Evolutionary conservation across 139 green algal genomes (phyloP).

Genomic region (Pseudopediastrum boryanum): DNA sequence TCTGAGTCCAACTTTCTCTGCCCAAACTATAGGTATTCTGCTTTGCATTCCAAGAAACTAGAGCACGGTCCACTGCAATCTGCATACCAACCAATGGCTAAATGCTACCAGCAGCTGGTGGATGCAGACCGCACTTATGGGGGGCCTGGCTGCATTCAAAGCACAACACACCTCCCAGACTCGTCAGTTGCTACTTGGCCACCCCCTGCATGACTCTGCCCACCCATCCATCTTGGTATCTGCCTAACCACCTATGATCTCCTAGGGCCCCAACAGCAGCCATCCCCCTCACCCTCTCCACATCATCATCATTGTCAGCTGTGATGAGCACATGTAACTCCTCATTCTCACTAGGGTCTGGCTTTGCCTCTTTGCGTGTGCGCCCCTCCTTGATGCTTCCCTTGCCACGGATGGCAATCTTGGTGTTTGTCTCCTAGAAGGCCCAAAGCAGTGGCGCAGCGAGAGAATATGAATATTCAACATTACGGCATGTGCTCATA

Average conservation of each 20-base stretch:
- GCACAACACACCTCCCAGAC: background rate
- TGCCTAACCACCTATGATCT: background rate
- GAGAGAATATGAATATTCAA: background rate
- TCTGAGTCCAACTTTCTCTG: no score
- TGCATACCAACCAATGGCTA: no score
- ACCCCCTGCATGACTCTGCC: background rate
- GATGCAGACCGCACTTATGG: no score
- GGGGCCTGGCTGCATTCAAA: no score
- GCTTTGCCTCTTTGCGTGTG: slow-evolving; percentile 73
- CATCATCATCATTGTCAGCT: slow-evolving; percentile 81
- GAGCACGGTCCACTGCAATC: no score
- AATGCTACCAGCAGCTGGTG: no score
- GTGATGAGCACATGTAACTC: slow-evolving; percentile 97
- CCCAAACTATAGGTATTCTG: no score
- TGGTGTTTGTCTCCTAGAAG: slow-evolving; percentile 89
- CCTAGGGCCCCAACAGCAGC: background rate
- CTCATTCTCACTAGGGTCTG: slow-evolving; percentile 93
- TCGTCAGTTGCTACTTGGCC: background rate
- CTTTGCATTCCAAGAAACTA: no score
- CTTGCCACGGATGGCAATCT: slow-evolving; percentile 90
- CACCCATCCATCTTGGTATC: background rate
- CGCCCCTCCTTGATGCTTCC: slow-evolving; percentile 59
- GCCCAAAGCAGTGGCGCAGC: background rate
- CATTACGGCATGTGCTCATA: no score
- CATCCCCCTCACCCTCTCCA: slow-evolving; percentile 26